phyloP scores from a whole-genome alignment of 495 filamentous ascomycete genomes.

The Aspergillus baeticus region DNA sequence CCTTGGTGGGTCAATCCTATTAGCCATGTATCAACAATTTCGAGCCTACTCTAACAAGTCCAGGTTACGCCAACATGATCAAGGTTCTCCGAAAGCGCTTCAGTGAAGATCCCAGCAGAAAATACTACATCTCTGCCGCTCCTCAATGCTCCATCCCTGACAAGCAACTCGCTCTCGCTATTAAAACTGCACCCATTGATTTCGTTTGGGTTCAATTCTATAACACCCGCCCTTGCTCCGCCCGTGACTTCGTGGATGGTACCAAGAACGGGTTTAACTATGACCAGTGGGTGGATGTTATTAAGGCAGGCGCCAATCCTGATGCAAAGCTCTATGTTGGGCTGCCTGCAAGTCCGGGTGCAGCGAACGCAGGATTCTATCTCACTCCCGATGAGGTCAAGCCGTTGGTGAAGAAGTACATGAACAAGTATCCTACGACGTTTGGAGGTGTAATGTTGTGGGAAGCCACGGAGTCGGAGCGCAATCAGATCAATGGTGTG shows the following conservation, averaged over 20 bases:
- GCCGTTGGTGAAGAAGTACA: slow-evolving; percentile 49
- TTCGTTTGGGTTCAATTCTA: slow-evolving; percentile 74
- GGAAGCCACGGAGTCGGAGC: slow-evolving; percentile 59
- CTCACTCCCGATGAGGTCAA: slow-evolving; percentile 47
- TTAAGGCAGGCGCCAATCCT: slow-evolving; percentile 54
- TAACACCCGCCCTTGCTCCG: slow-evolving; percentile 58
- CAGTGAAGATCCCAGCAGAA: slow-evolving; percentile 38
- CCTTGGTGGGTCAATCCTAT: slow-evolving; percentile 36
- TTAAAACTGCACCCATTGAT: slow-evolving; percentile 52
- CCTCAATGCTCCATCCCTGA: slow-evolving; percentile 66
- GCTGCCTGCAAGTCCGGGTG: slow-evolving; percentile 48
- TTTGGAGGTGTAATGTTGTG: slow-evolving; percentile 76
- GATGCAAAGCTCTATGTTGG: slow-evolving; percentile 65
- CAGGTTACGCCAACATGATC: slow-evolving; percentile 48
- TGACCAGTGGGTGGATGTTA: slow-evolving; percentile 62
- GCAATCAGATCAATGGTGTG: slow-evolving; percentile 43
- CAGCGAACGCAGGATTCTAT: slow-evolving; percentile 39
- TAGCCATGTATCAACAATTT: neutral
- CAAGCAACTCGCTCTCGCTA: slow-evolving; percentile 49
- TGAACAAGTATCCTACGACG: slow-evolving; percentile 42
- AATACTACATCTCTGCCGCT: slow-evolving; percentile 62
- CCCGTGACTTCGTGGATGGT: slow-evolving; percentile 42
- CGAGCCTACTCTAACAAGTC: slow-evolving; percentile 13
- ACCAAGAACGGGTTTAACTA: slow-evolving; percentile 60
- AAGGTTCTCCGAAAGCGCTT: slow-evolving; percentile 51